These are phyloP conservation scores for Claviceps pusilla DNA, from an alignment of 2,329 filamentous ascomycete genomes.

Conservation along the genomic window DNA sequence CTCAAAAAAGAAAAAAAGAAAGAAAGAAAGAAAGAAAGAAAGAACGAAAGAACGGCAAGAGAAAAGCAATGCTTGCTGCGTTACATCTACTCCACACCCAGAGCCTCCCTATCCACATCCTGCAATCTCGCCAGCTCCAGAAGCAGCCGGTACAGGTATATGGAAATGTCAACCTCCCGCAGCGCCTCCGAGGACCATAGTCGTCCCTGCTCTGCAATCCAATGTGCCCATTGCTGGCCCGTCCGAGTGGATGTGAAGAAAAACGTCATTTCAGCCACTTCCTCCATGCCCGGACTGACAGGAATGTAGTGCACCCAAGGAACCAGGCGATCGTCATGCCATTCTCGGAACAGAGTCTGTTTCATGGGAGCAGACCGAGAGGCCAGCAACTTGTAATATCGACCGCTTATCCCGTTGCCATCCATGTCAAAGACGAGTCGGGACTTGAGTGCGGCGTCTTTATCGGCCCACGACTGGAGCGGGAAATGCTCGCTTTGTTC, in stretches of 20 bases:
- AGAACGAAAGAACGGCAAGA: too few species aligned
- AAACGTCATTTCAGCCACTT: slow-evolving; percentile 35
- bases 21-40: too few species aligned
- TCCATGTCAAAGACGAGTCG: slow-evolving; percentile 37
- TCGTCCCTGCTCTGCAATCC: slow-evolving; percentile 37
- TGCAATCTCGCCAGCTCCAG: slow-evolving; percentile 36
- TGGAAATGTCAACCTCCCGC: slow-evolving; percentile 41
- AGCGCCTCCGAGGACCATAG: slow-evolving; percentile 40
- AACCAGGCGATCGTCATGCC: slow-evolving; percentile 40
- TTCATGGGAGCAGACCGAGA: slow-evolving; percentile 34
- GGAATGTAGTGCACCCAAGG: slow-evolving; percentile 45
- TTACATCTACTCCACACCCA: not conserved
- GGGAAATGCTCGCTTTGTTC: slow-evolving; percentile 19
- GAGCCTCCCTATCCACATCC: slow-evolving; percentile 11
- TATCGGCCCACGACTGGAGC: slow-evolving; percentile 17
- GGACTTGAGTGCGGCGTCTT: slow-evolving; percentile 19
- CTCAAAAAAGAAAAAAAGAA: too few species aligned
- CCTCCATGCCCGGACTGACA: slow-evolving; percentile 31
- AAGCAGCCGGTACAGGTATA: slow-evolving; percentile 46
- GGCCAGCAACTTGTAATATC: slow-evolving; percentile 35
- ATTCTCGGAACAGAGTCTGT: slow-evolving; percentile 37
- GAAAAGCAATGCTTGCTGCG: too few species aligned
- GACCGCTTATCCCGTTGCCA: slow-evolving; percentile 39
- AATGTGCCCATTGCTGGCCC: slow-evolving; percentile 32
- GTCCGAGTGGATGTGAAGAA: slow-evolving; percentile 29